phyloP scores from a whole-genome alignment of 2,329 filamentous ascomycete species.

The Beauveria scarabaeidicola region DNA sequence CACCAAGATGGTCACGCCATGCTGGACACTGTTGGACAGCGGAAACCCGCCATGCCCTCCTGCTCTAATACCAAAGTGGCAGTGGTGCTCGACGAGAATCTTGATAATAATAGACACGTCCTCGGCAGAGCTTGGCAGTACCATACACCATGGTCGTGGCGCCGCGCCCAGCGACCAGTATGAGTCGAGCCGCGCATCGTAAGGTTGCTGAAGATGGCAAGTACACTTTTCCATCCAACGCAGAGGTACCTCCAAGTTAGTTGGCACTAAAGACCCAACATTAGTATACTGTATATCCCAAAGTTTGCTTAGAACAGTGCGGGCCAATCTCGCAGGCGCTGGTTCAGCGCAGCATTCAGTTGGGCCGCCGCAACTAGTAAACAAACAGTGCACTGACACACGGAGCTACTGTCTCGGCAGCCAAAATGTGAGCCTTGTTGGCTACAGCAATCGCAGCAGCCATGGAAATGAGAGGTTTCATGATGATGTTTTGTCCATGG shows the following conservation, averaged over 20 bases:
- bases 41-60: constrained; percentile 13
- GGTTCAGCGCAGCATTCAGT: no score
- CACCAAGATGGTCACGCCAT: constrained; percentile 13
- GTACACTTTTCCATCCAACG: neutral
- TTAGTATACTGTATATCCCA: neutral
- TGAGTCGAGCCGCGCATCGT: constrained; percentile 15
- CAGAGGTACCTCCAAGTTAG: neutral
- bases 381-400: neutral
- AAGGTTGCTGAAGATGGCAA: neutral
- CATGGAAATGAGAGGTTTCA: neutral
- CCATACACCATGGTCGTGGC: constrained; percentile 19
- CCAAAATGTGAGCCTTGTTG: neutral
- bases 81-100: constrained; percentile 9
- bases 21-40: constrained; percentile 9
- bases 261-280: neutral
- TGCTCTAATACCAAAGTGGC: constrained; percentile 14
- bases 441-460: neutral
- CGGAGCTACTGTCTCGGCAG: neutral
- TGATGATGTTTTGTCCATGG: no score
- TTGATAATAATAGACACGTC: constrained; percentile 16
- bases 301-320: neutral
- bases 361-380: no score
- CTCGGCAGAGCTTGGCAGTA: constrained; percentile 16
- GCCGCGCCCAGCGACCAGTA: constrained; percentile 19
- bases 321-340: no score